Conservation (phyloP, 2,329 filamentous ascomycete species). For the Penicillium crustosum region DNA sequence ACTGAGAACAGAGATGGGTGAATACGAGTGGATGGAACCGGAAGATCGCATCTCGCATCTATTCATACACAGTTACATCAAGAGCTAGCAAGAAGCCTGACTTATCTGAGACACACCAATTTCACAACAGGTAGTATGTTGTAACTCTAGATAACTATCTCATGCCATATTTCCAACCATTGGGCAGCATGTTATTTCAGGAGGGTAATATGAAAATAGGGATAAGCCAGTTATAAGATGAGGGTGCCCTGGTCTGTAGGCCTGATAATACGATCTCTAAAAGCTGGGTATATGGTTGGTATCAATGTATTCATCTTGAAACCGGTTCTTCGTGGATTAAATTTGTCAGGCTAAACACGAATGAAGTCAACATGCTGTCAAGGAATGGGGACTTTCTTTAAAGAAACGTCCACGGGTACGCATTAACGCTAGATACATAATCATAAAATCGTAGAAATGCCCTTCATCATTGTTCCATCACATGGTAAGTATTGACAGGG, state of each 20-base stretch:
- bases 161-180: background rate
- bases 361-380: background rate
- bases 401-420: background rate
- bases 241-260: too few relatives aligned
- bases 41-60: background rate
- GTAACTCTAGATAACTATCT: background rate
- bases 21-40: background rate
- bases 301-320: background rate
- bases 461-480: constrained; percentile 25
- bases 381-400: background rate
- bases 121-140: background rate
- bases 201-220: background rate
- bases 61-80: background rate
- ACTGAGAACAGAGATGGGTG: background rate
- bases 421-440: background rate
- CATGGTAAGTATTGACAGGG: constrained; percentile 34
- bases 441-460: constrained; percentile 8
- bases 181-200: background rate
- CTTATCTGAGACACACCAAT: background rate
- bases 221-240: background rate
- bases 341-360: background rate
- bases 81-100: background rate
- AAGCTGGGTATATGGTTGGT: too few relatives aligned
- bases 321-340: background rate
- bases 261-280: background rate